Base-by-base conservation (phyloP, 768 basidiomycete species). In the Psilocybe tampanensis region DNA sequence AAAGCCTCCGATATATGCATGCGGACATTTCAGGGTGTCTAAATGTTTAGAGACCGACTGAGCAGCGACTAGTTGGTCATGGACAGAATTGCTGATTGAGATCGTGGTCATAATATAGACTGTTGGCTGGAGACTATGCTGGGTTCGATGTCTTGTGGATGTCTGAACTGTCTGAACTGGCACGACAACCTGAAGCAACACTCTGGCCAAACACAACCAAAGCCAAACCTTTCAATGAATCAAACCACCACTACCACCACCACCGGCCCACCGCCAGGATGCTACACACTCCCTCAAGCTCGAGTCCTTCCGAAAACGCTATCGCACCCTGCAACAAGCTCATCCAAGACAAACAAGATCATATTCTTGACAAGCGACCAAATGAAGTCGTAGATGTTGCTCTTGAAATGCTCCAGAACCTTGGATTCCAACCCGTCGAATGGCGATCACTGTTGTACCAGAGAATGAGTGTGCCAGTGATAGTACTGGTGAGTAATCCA, bases 1-100 rank as follows among this genome's bases (percentile, higher is more conserved):
- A 59, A 70, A 70, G 22, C 69, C 70, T 33, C 69, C 70, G 19
- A 72, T 66, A 58, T 57, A 72, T 12, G 68, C 69, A 59, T 70
- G 67, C 9, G 59, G 52, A 60, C 58, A 68, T 13, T 54, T 53
- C 7, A 69, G 53, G 23, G 56, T 42, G 2, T 49, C 29, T 22
- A 71, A 66, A 50, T 48, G 52, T 12, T 60, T 26, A 19, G 67
- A 67, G 13, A 65, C 60, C 13, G 22, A 26, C 7, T 33, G n/a
- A 1, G 65, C 67, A 11, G 67, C 68, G 43, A 13, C 43, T 18
- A 47, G 21, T 34, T 69, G 68, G 34, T 60, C 56, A 34, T 51
- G 50, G n/a, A 22, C 48, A 18, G 66, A 67, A 15, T 63, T 60
- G 13, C 66, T 62, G 32, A 65, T 57, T 23, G 61, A 58, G 23